Evolutionary conservation across 306 rosid species (phyloP), one percentile per base, ranked within the genome.

Genomic region (Casuarina equisetifolia): DNA sequence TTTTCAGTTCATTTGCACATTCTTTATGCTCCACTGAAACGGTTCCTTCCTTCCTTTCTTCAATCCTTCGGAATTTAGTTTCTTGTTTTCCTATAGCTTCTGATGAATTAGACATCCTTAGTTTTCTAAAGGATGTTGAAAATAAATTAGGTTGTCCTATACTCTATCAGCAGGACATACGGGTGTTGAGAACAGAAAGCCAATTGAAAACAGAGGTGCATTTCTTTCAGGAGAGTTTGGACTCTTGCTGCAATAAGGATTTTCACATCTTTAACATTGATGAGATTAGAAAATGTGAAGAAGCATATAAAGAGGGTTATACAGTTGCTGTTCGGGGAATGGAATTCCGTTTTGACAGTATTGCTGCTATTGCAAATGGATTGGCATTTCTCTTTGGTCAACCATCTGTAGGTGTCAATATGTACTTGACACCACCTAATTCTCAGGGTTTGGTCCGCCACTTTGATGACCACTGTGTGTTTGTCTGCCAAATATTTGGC

Each of bases 351-450:
- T 84, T 80, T 82, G 84, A 62, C 80, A 79, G 84, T 48, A 83
- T 91, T 73, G 89, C 97, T 51, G 85, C 93, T 76, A 79, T 90
- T 90, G 88, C 93, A 50, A 87, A 90, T 82, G 74, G 82, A 79
- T 77, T 93, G 78, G 95, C 96, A 38, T 86, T 77, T 85, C 76
- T 87, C 84, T 88, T 91, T 86, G 95, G 97, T 61, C 97, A 91
- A 67, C 98, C 97, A 79, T 93, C 98, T 12, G 89, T 88, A 54
- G 98, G 98, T 82, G 91, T 85, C 83, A 91, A 93, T 87, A 86
- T 91, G 92, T 91, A 93, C 87, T 84, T 93, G 91, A 91, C 93
- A 74, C 98, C 98, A 46, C 93, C 93, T 73, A 76, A 88, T 82
- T 90, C 98, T 73, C 97, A 91, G 81, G 98, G 98, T 25, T 82